Evolutionary conservation across 805 yeast genomes (phyloP).

Genomic region (Candida xiaguanensis): DNA sequence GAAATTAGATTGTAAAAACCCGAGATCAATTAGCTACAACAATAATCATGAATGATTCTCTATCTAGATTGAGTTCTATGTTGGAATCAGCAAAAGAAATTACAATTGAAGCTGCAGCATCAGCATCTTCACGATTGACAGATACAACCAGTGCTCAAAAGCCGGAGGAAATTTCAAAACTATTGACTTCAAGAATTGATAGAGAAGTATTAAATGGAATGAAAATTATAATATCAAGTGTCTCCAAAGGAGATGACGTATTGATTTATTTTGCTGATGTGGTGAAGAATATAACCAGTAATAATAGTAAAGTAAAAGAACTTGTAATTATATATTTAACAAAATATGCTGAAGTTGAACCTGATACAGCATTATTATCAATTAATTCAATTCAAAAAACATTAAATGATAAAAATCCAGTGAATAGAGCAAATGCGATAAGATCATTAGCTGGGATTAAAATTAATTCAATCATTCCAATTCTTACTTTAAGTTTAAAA

Average conservation of each 20-base stretch:
- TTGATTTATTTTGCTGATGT: conserved; percentile 70
- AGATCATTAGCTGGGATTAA: conserved; percentile 79
- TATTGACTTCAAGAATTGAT: conserved; percentile 66
- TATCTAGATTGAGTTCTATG: conserved; percentile 62
- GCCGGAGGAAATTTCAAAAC: conserved; percentile 61
- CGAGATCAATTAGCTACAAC: not conserved
- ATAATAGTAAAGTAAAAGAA: conserved; percentile 59
- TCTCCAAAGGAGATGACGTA: conserved; percentile 41
- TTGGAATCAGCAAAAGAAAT: conserved; percentile 76
- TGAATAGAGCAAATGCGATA: conserved; percentile 67
- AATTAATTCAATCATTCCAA: conserved; percentile 77
- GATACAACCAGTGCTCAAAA: conserved; percentile 59
- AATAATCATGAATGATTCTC: conserved; percentile 43
- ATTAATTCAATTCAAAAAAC: conserved; percentile 90
- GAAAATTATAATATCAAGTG: conserved; percentile 37
- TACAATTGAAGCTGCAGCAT: conserved; percentile 79
- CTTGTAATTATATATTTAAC: conserved; percentile 74
- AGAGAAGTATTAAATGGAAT: conserved; percentile 44
- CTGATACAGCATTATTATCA: conserved; percentile 84
- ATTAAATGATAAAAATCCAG: conserved; percentile 64
- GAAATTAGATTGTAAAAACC: not conserved
- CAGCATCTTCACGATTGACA: conserved; percentile 63
- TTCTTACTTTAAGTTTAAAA: conserved; percentile 68
- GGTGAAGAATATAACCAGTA: conserved; percentile 77
- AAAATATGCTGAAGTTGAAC: conserved; percentile 77